Conservation (phyloP, 2,329 filamentous ascomycete genomes). For the Epichloe typhina region DNA sequence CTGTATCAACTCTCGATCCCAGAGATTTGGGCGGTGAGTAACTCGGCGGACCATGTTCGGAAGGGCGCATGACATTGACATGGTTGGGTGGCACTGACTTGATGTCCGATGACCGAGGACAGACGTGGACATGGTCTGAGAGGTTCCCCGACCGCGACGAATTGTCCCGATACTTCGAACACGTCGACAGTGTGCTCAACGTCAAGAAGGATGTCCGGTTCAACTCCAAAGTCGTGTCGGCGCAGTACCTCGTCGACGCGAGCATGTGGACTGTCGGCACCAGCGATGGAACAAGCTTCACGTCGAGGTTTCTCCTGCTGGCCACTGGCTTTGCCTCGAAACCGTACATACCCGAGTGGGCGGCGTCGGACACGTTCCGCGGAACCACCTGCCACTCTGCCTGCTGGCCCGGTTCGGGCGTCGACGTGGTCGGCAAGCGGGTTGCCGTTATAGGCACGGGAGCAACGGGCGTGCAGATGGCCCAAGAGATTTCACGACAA, state of each 20-base stretch:
- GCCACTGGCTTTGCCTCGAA: constrained; percentile 46
- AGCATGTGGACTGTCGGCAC: constrained; percentile 38
- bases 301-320: constrained; percentile 37
- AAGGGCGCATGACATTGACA: constrained; percentile 3
- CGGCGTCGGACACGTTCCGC: constrained; percentile 45
- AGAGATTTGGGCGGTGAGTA: constrained; percentile 23
- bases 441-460: constrained; percentile 53
- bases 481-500: constrained; percentile 43
- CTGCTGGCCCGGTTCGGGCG: constrained; percentile 43
- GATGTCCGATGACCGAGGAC: neutral
- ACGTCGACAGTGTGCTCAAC: constrained; percentile 39
- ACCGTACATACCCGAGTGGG: constrained; percentile 47
- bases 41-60: neutral
- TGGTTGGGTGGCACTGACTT: too few relatives aligned
- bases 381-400: constrained; percentile 47
- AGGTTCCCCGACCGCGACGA: constrained; percentile 39
- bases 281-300: constrained; percentile 33
- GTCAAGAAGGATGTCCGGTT: constrained; percentile 45
- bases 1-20: constrained; percentile 41
- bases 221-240: constrained; percentile 39
- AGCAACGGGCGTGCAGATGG: constrained; percentile 50
- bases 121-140: constrained; percentile 43
- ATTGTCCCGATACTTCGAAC: constrained; percentile 44
- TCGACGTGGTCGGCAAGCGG: constrained; percentile 44
- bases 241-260: constrained; percentile 33